These are phyloP conservation scores for Trypanosoma mega DNA, from an alignment of 208 protist species.

Conservation along the genomic window DNA sequence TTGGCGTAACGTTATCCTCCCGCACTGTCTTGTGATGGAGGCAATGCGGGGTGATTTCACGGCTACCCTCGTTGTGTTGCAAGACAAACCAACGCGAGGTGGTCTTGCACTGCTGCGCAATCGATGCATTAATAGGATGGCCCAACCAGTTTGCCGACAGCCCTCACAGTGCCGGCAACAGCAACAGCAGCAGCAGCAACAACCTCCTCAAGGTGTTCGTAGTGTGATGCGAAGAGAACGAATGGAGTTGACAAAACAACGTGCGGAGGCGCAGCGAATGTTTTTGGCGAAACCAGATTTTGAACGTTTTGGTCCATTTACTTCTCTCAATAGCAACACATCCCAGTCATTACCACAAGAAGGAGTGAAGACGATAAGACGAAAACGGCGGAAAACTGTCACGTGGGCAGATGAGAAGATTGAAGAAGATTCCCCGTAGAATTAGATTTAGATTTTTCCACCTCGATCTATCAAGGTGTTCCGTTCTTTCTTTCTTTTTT, in stretches of 20 bases:
- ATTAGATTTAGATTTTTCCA: neutral
- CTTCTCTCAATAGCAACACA: neutral
- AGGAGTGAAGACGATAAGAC: neutral
- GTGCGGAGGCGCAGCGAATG: neutral
- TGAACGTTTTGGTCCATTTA: no score
- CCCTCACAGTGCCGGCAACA: neutral
- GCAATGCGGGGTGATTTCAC: conserved; percentile 6
- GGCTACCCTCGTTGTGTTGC: conserved; percentile 10
- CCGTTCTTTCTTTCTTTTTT: conserved; percentile 1
- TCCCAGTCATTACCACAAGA: neutral
- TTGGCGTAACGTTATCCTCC: conserved; percentile 17
- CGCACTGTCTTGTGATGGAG: conserved; percentile 13
- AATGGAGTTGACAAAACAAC: neutral
- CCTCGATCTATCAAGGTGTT: neutral
- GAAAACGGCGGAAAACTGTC: neutral
- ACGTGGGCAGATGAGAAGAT: neutral
- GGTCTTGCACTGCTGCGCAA: neutral
- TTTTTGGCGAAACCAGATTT: neutral
- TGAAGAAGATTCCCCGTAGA: neutral
- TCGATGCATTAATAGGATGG: neutral
- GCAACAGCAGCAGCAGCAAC: neutral
- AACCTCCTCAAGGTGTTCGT: neutral
- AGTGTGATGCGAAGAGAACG: neutral
- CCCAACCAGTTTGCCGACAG: neutral
- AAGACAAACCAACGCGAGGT: conserved; percentile 10